phyloP scores from a whole-genome alignment of 768 basidiomycete genomes.

The Candolleomyces eurysporus region DNA sequence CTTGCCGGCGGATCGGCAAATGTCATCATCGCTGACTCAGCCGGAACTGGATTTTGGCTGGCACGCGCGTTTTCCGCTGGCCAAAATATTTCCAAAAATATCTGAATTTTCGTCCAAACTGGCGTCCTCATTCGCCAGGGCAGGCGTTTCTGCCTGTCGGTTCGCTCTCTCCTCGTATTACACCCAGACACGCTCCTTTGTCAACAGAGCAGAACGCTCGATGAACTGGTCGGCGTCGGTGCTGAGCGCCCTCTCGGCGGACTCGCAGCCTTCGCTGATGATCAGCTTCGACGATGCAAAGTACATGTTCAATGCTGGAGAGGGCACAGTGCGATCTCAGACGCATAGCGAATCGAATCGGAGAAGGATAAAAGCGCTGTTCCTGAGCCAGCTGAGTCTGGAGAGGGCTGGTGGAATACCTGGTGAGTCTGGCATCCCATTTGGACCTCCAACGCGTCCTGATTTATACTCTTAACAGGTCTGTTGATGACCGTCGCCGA shows the following conservation, averaged over 20 bases:
- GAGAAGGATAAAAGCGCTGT: slow-evolving; percentile 66
- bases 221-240: slow-evolving; percentile 64
- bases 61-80: no score
- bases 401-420: slow-evolving; percentile 70
- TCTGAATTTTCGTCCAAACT: neutral
- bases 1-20: no score
- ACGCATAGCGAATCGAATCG: slow-evolving; percentile 64
- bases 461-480: slow-evolving; percentile 38
- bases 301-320: slow-evolving; percentile 87
- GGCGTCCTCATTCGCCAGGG: neutral
- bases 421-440: slow-evolving; percentile 44
- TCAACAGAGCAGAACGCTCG: neutral
- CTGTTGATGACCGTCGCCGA: slow-evolving; percentile 82
- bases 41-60: no score
- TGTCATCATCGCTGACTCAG: no score
- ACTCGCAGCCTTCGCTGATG: slow-evolving; percentile 79
- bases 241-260: slow-evolving; percentile 57
- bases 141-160: neutral
- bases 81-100: no score
- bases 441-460: neutral
- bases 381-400: slow-evolving; percentile 65
- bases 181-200: neutral
- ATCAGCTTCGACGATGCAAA: slow-evolving; percentile 75
- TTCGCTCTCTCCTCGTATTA: neutral
- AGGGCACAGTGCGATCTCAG: slow-evolving; percentile 75